phyloP scores from a whole-genome alignment of 345 rosid species.

The Stellera chamaejasme region DNA sequence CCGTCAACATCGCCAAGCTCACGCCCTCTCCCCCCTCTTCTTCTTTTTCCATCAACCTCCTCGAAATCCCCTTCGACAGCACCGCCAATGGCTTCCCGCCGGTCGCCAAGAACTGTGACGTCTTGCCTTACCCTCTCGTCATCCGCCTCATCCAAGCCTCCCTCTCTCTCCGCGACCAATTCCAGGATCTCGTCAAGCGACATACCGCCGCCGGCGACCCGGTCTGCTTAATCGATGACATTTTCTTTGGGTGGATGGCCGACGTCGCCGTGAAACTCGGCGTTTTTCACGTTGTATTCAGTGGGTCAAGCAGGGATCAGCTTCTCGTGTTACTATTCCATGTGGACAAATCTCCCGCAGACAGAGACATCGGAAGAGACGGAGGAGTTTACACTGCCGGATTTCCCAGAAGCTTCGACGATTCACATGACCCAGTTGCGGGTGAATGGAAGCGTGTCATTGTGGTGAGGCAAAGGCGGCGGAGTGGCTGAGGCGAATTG shows the following conservation, averaged over 20 bases:
- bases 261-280: neutral
- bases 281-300: neutral
- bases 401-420: conserved; percentile 15
- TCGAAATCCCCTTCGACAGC: neutral
- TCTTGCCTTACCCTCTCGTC: conserved; percentile 15
- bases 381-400: neutral
- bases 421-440: conserved; percentile 33
- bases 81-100: neutral
- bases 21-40: neutral
- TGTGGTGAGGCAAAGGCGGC: too few relatives aligned
- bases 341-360: conserved; percentile 39
- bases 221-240: neutral
- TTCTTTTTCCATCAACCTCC: neutral
- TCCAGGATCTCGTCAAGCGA: neutral
- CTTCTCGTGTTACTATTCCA: conserved; percentile 41
- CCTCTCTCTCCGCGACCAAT: conserved; percentile 22
- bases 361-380: neutral
- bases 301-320: conserved; percentile 27
- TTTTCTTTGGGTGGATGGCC: neutral
- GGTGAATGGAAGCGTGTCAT: conserved; percentile 40
- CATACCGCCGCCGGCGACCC: neutral
- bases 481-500: too few relatives aligned
- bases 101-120: conserved; percentile 2
- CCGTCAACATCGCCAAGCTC: neutral
- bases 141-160: conserved; percentile 47